Base-by-base conservation (phyloP, 495 filamentous ascomycete genomes). In the Thozetella sp. region DNA sequence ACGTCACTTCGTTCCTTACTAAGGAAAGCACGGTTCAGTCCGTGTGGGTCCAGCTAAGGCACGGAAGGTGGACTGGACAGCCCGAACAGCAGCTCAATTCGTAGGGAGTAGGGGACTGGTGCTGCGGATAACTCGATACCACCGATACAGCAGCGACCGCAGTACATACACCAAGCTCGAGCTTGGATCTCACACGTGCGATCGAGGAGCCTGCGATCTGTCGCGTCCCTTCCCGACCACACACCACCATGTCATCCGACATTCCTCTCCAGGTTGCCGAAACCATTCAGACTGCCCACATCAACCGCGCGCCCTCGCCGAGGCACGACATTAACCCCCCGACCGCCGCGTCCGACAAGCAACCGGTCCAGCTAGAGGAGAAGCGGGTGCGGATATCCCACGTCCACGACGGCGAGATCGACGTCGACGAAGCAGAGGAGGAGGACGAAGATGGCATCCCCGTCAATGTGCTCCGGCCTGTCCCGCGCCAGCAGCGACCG, bases 281-380 rank as follows among this genome's bases (percentile, higher is more conserved):
- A 60, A 88, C 88, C 20, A 80, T 96, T 61, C 93, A 97, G 72
- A 84, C 89, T 15, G 90, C 89, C 26, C 88, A 88, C 61, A 83
- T 97, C 74, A 88, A 89, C 26, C 80, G 73, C 19, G 60, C 84
- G 37, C 92, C 92, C 1, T 89, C 86, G 23, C 81, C 88, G 6
- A 58, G 69, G 37, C 90, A 93, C 79, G 93, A 96, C 74, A 62
- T 93, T 67, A 93, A 93, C 72, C 92, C 93, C 15, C 80, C 90
- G 24, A 92, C 93, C 46, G 81, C 90, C 24, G 82, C 87, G 17
- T 84, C 88, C 57, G 68, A 79, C 66, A 84, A 86, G 73, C 60
- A 71, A 51, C 78, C 79, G 27, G 78, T 80, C 37, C 51, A 54
- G 11, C 58, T 80, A 26, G 63, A 65, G 48, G 27, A 55, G 15